Conservation (phyloP, 306 rosid species). For the Lathyrus sativus region DNA sequence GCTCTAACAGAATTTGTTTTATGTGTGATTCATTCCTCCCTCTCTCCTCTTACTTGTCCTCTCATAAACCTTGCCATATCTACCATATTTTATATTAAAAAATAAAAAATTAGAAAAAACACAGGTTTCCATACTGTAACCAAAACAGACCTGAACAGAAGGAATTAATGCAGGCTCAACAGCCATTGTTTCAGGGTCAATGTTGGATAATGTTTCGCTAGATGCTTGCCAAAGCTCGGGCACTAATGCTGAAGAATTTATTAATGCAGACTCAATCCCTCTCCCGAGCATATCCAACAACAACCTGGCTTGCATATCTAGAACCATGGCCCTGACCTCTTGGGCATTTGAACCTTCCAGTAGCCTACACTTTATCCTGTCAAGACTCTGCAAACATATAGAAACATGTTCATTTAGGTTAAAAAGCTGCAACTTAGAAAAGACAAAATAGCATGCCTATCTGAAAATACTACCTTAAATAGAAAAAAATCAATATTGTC, state of each 20-base stretch:
- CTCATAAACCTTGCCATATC: too few species aligned
- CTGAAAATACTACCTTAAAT: slow-evolving; percentile 24
- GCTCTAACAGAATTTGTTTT: too few species aligned
- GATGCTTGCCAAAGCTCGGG: slow-evolving; percentile 89
- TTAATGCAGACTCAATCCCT: slow-evolving; percentile 94
- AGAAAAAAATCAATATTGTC: slow-evolving; percentile 23
- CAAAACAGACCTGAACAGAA: slow-evolving; percentile 71
- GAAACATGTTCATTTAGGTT: slow-evolving; percentile 21
- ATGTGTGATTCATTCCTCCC: too few species aligned
- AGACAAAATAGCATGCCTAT: background rate
- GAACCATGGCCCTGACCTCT: slow-evolving; percentile 99
- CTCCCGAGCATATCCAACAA: slow-evolving; percentile 98
- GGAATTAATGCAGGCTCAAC: slow-evolving; percentile 81
- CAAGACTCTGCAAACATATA: slow-evolving; percentile 80
- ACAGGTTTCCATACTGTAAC: slow-evolving; percentile 30
- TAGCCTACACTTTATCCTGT: slow-evolving; percentile 94
- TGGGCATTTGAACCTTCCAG: slow-evolving; percentile 96
- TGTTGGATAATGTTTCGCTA: slow-evolving; percentile 69
- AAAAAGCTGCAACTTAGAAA: slow-evolving; percentile 10
- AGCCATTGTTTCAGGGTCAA: slow-evolving; percentile 93
- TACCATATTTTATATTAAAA: background rate
- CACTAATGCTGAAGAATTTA: slow-evolving; percentile 84
- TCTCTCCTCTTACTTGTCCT: too few species aligned
- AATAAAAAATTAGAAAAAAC: background rate
- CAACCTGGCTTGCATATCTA: slow-evolving; percentile 99